These are phyloP conservation scores for Elsinoe necatrix DNA, from an alignment of 2,329 filamentous ascomycete genomes.

Conservation along the genomic window DNA sequence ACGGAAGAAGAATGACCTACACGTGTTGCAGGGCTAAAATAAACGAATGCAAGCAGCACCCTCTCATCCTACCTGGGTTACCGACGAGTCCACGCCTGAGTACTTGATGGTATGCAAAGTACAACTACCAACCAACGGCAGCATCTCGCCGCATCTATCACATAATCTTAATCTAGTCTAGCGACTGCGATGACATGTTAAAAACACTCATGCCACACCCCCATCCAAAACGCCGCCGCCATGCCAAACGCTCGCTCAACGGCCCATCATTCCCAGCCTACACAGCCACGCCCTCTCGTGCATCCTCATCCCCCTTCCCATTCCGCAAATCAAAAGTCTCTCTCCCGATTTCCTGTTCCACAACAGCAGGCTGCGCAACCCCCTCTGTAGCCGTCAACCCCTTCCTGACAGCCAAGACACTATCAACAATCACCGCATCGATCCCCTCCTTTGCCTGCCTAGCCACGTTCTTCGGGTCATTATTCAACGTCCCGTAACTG, in stretches of 20 bases:
- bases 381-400: constrained; percentile 55
- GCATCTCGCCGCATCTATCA: not conserved
- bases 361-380: constrained; percentile 12
- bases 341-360: not conserved
- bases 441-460: constrained; percentile 91
- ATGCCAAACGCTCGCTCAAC: constrained; percentile 1
- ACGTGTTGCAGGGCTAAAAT: too few species aligned
- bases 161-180: not conserved
- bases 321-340: not conserved
- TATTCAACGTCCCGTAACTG: constrained; percentile 86
- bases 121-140: not conserved
- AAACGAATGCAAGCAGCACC: too few species aligned
- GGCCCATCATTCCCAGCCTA: not conserved
- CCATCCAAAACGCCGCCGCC: not conserved
- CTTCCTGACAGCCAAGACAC: constrained; percentile 83
- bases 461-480: constrained; percentile 77
- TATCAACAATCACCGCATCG: constrained; percentile 95
- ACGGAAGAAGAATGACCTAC: too few species aligned
- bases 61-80: too few species aligned
- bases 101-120: too few species aligned
- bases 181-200: not conserved
- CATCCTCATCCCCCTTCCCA: not conserved
- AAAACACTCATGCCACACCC: too few species aligned
- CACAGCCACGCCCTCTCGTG: not conserved
- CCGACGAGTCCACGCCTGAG: too few species aligned